These are phyloP conservation scores for Phytopythium kandeliae DNA, from an alignment of 352 stramenopile species.

Conservation along the genomic window DNA sequence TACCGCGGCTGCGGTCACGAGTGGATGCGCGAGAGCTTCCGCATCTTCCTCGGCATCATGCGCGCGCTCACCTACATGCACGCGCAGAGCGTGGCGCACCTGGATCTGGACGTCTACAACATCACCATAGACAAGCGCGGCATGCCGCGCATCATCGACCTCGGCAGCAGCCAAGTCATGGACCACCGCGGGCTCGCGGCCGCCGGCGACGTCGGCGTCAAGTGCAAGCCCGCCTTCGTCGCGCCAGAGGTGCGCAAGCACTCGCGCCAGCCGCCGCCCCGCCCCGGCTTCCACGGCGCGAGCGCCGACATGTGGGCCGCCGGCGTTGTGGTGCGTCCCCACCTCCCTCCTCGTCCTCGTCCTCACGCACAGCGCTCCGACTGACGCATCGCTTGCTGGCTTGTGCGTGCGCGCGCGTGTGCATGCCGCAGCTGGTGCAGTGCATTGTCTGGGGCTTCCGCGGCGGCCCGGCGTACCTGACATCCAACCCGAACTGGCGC, in stretches of 20 bases:
- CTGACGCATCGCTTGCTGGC: background rate
- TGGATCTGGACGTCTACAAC: conserved; percentile 86
- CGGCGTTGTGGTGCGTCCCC: conserved; percentile 65
- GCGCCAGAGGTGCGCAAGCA: conserved; percentile 65
- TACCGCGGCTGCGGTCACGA: conserved; percentile 64
- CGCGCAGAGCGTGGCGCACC: conserved; percentile 65
- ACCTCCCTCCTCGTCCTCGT: background rate
- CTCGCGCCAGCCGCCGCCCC: conserved; percentile 42
- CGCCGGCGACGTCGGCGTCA: conserved; percentile 64
- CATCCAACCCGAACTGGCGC: conserved; percentile 55
- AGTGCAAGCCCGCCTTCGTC: conserved; percentile 78
- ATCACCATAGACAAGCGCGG: conserved; percentile 59
- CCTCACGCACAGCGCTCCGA: too few relatives aligned
- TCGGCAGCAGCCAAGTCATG: conserved; percentile 75
- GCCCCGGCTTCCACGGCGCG: conserved; percentile 67
- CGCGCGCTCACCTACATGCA: conserved; percentile 75
- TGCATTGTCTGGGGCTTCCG: conserved; percentile 78
- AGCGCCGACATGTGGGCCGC: conserved; percentile 75
- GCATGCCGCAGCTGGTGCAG: conserved; percentile 51
- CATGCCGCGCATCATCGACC: conserved; percentile 67
- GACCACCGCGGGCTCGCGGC: conserved; percentile 58
- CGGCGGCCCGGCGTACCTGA: conserved; percentile 57
- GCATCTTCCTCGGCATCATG: conserved; percentile 64
- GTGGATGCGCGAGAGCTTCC: conserved; percentile 71
- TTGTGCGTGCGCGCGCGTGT: conserved; percentile 1